A percentile compares a stretch with the other conserved stretches of the same genome.
Evolutionary conservation across 169 alveolate species (phyloP).

Genomic region (Plasmodium malariae): DNA sequence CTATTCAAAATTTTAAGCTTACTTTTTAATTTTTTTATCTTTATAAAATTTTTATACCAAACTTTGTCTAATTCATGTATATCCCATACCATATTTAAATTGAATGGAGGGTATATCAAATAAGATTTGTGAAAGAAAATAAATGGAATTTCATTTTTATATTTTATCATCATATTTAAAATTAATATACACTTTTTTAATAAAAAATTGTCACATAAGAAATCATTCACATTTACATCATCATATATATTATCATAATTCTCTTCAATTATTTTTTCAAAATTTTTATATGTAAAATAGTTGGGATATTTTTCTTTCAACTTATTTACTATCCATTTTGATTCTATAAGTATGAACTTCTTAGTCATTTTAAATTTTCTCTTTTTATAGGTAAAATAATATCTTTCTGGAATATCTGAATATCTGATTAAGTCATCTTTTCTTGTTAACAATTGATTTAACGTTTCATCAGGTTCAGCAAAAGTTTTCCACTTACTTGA

Average conservation of each 20-base stretch:
- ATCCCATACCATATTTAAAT: slow-evolving; percentile 86
- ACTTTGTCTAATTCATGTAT: slow-evolving; percentile 83
- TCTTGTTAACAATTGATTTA: slow-evolving; percentile 80
- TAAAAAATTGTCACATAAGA: slow-evolving; percentile 35
- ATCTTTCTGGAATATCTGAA: slow-evolving; percentile 84
- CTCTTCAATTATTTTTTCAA: slow-evolving; percentile 76
- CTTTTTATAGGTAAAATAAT: slow-evolving; percentile 44
- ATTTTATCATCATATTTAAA: slow-evolving; percentile 82
- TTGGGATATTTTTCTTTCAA: slow-evolving; percentile 80
- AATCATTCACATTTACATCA: slow-evolving; percentile 58
- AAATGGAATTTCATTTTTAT: slow-evolving; percentile 85
- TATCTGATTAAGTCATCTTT: slow-evolving; percentile 80
- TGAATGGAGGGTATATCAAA: slow-evolving; percentile 86
- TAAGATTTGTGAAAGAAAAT: slow-evolving; percentile 86
- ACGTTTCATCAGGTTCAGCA: slow-evolving; percentile 85
- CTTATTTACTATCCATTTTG: slow-evolving; percentile 82
- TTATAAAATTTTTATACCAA: slow-evolving; percentile 36
- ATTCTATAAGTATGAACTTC: slow-evolving; percentile 79
- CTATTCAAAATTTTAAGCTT: slow-evolving; percentile 6
- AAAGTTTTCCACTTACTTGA: slow-evolving; percentile 32
- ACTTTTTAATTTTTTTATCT: slow-evolving; percentile 21
- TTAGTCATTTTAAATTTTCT: slow-evolving; percentile 72
- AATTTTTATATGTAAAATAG: slow-evolving; percentile 79
- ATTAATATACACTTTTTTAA: slow-evolving; percentile 80
- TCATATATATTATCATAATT: slow-evolving; percentile 78